Conservation (phyloP, 352 stramenopile species). For the Pythium brachiatum region DNA sequence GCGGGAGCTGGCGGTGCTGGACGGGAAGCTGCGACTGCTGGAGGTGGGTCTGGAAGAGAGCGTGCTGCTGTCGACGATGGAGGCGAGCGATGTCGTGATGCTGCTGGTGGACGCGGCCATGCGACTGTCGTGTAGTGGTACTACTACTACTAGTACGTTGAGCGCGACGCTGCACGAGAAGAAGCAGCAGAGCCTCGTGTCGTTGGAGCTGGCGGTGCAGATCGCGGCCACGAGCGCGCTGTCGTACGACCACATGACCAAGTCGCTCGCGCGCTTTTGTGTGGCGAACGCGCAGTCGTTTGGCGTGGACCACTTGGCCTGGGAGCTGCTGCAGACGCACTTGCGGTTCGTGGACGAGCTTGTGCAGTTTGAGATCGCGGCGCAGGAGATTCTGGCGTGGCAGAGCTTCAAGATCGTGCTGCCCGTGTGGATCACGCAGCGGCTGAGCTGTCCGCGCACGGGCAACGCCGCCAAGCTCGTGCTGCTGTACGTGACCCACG, state of each 20-base stretch:
- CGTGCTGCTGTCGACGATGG: conserved; percentile 56
- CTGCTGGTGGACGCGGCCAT: conserved; percentile 49
- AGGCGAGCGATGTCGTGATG: conserved; percentile 50
- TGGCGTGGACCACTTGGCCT: conserved; percentile 39
- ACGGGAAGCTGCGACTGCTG: conserved; percentile 62
- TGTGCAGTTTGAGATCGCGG: conserved; percentile 56
- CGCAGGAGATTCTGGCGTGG: conserved; percentile 55
- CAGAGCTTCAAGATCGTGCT: conserved; percentile 57
- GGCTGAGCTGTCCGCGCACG: conserved; percentile 31
- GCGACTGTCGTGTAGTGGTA: conserved; percentile 9
- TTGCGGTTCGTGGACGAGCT: conserved; percentile 38
- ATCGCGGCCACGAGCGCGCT: conserved; percentile 36
- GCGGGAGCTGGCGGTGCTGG: conserved; percentile 52
- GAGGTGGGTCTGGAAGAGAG: conserved; percentile 51
- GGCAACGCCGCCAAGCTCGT: conserved; percentile 63
- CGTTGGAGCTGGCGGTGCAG: conserved; percentile 51
- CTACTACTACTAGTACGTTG: neutral
- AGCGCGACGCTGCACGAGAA: conserved; percentile 38
- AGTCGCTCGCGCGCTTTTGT: conserved; percentile 65
- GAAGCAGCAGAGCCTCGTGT: conserved; percentile 39
- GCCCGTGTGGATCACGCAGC: conserved; percentile 53
- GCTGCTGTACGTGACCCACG: conserved; percentile 53
- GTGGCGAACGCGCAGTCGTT: conserved; percentile 47
- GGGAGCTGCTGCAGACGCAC: conserved; percentile 55
- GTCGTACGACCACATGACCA: conserved; percentile 44